Percentiles rank a stretch among this genome's conserved stretches.
These are phyloP conservation scores for Kodamaea lidongshanica DNA, from an alignment of 805 yeast species.

Conservation along the genomic window DNA sequence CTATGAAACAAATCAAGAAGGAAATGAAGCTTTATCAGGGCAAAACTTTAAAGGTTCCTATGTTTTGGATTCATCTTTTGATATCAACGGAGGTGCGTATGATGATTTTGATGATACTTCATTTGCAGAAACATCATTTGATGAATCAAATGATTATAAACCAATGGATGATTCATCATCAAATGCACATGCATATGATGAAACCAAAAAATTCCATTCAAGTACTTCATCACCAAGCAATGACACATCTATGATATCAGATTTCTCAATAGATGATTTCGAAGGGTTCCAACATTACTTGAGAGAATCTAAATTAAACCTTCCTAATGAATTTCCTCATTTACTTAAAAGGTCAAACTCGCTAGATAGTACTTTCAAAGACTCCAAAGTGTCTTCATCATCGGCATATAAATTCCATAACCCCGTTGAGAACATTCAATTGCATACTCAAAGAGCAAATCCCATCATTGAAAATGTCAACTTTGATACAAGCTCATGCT, in stretches of 20 bases:
- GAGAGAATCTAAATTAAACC: slow-evolving; percentile 28
- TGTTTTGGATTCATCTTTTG: too few relatives aligned
- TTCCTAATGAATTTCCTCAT: slow-evolving; percentile 25
- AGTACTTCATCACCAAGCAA: slow-evolving; percentile 2
- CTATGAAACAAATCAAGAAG: slow-evolving; percentile 14
- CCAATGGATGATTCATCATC: too few relatives aligned
- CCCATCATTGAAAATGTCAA: slow-evolving; percentile 32
- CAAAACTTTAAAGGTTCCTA: too few relatives aligned
- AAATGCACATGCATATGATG: too few relatives aligned
- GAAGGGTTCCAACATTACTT: slow-evolving; percentile 28
- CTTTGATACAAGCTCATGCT: slow-evolving; percentile 10
- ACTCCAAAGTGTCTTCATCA: slow-evolving; percentile 5
- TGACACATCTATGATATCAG: not conserved
- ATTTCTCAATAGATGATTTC: slow-evolving; percentile 10
- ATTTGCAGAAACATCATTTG: too few relatives aligned
- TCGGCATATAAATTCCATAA: slow-evolving; percentile 27
- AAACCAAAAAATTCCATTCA: too few relatives aligned
- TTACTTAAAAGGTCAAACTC: slow-evolving; percentile 20
- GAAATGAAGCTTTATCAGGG: too few relatives aligned
- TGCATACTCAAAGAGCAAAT: slow-evolving; percentile 12
- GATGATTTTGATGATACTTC: too few relatives aligned
- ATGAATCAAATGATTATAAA: too few relatives aligned
- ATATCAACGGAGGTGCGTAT: too few relatives aligned
- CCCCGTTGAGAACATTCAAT: slow-evolving; percentile 26
- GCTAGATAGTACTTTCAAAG: slow-evolving; percentile 18